A percentile compares a stretch with the other conserved stretches of the same genome.
These are phyloP conservation scores for Colletotrichum brevisporum DNA, from an alignment of 2,329 filamentous ascomycete species.

Conservation along the genomic window DNA sequence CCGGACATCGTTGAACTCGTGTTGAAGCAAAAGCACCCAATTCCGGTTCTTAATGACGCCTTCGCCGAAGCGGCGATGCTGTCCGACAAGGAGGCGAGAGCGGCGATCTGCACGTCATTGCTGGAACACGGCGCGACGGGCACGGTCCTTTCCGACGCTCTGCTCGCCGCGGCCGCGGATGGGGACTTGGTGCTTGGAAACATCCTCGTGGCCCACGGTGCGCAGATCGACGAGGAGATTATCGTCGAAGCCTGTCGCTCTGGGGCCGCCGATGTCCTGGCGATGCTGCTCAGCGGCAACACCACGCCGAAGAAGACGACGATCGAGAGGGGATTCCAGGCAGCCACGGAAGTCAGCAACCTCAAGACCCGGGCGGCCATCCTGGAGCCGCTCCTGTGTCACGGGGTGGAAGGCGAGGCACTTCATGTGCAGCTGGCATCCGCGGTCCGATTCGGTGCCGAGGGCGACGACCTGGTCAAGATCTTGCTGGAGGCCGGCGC, in stretches of 20 bases:
- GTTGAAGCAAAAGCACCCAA: conserved; percentile 55
- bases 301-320: conserved; percentile 56
- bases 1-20: conserved; percentile 63
- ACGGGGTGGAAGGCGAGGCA: conserved; percentile 64
- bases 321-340: conserved; percentile 67
- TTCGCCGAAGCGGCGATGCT: conserved; percentile 61
- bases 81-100: conserved; percentile 55
- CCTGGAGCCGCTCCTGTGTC: conserved; percentile 65
- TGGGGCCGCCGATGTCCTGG: conserved; percentile 64
- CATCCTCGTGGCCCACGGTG: conserved; percentile 66
- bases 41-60: conserved; percentile 56
- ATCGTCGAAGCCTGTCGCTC: conserved; percentile 68
- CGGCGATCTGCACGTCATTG: conserved; percentile 60
- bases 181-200: conserved; percentile 66
- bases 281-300: conserved; percentile 63
- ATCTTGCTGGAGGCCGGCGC: conserved; percentile 63
- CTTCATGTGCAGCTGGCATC: conserved; percentile 68
- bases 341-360: conserved; percentile 67
- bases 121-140: conserved; percentile 62
- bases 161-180: conserved; percentile 66
- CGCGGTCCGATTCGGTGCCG: conserved; percentile 65
- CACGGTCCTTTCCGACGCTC: conserved; percentile 61
- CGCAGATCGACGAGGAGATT: conserved; percentile 66
- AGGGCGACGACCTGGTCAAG: conserved; percentile 62
- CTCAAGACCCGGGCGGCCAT: conserved; percentile 63